Percentiles rank a stretch among this genome's conserved stretches.
These are phyloP conservation scores for Dalbergia cultrata DNA, from an alignment of 306 rosid genomes.

Conservation along the genomic window DNA sequence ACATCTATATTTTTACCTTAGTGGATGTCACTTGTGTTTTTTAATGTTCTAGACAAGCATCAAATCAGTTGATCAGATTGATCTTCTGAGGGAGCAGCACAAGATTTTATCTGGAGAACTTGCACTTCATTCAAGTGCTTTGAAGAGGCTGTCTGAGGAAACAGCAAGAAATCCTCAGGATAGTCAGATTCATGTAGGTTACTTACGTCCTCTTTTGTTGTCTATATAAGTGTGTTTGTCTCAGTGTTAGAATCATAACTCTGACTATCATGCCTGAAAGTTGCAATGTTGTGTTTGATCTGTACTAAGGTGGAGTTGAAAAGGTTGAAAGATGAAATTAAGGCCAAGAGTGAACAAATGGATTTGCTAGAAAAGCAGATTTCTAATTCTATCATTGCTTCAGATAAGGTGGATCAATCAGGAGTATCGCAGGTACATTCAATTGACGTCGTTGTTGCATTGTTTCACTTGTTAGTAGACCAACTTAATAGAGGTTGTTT, in stretches of 20 bases:
- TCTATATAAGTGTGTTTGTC: constrained; percentile 19
- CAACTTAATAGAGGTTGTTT: constrained; percentile 50
- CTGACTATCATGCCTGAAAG: constrained; percentile 44
- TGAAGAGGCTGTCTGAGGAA: constrained; percentile 92
- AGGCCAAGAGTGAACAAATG: constrained; percentile 78
- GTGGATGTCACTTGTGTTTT: constrained; percentile 33
- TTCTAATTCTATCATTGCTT: constrained; percentile 59
- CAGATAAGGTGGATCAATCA: constrained; percentile 66
- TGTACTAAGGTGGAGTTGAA: constrained; percentile 68
- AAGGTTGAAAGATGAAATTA: constrained; percentile 82
- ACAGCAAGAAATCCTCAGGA: constrained; percentile 75
- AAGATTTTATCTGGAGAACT: constrained; percentile 92
- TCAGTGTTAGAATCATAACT: constrained; percentile 27
- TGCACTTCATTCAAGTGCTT: constrained; percentile 89
- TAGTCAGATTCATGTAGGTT: constrained; percentile 74
- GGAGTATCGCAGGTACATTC: constrained; percentile 76
- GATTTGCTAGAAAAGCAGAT: constrained; percentile 85
- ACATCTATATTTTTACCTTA: constrained; percentile 39
- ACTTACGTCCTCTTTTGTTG: constrained; percentile 42
- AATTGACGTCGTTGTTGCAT: constrained; percentile 38
- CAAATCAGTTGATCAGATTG: constrained; percentile 81
- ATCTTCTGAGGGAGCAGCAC: constrained; percentile 93
- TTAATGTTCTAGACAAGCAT: constrained; percentile 70
- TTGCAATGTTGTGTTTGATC: constrained; percentile 44
- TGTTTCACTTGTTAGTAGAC: constrained; percentile 45